A percentile compares a stretch with the other conserved stretches of the same genome.
Conservation (phyloP, 495 filamentous ascomycete species). For the Trichoderma virens region DNA sequence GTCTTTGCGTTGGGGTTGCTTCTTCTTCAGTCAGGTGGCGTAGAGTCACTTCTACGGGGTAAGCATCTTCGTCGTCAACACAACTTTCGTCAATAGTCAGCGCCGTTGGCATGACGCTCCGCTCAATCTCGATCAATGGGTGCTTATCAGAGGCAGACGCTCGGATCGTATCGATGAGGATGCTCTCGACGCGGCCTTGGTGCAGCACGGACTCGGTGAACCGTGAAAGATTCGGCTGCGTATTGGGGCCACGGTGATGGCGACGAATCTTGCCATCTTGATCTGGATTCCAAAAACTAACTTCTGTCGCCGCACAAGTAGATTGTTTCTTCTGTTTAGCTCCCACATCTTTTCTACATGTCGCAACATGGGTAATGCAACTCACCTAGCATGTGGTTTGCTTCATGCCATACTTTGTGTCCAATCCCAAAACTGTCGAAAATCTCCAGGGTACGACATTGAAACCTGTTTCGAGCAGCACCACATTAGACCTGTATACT, state of each 20-base stretch:
- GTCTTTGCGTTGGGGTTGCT: slow-evolving; percentile 32
- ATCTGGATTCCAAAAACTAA: slow-evolving; percentile 41
- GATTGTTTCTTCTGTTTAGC: background rate
- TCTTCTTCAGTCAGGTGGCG: slow-evolving; percentile 40
- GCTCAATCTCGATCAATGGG: slow-evolving; percentile 38
- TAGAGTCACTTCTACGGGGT: slow-evolving; percentile 46
- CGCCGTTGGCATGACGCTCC: slow-evolving; percentile 39
- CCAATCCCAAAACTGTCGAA: slow-evolving; percentile 60
- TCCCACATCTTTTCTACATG: background rate
- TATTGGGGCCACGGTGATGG: slow-evolving; percentile 43
- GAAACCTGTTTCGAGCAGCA: slow-evolving; percentile 18
- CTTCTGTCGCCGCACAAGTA: slow-evolving; percentile 16
- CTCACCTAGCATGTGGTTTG: slow-evolving; percentile 41
- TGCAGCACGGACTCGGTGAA: slow-evolving; percentile 48
- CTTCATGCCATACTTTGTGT: slow-evolving; percentile 52
- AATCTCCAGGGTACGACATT: slow-evolving; percentile 50
- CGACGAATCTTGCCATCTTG: slow-evolving; percentile 44
- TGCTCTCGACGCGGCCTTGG: slow-evolving; percentile 51
- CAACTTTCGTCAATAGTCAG: slow-evolving; percentile 35
- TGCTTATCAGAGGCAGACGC: slow-evolving; percentile 29
- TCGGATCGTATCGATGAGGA: slow-evolving; percentile 44
- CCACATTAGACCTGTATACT: background rate
- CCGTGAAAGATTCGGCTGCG: slow-evolving; percentile 41
- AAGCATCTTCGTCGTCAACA: slow-evolving; percentile 37
- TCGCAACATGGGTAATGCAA: background rate